These are phyloP conservation scores for Echium plantagineum DNA, from an alignment of 257 asterid species.

Conservation along the genomic window DNA sequence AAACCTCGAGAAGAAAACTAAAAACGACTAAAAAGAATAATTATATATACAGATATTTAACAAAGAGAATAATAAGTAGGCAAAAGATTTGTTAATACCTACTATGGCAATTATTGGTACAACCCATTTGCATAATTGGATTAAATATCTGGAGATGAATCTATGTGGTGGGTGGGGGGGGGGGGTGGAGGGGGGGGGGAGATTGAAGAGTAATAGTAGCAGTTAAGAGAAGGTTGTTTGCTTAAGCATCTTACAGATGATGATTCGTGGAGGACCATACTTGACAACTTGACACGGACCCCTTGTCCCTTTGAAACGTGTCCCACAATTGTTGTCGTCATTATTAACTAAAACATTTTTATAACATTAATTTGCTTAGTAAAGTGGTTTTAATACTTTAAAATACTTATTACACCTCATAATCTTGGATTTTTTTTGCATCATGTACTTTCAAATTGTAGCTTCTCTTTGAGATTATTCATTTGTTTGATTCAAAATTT, in stretches of 20 bases:
- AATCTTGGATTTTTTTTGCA: too few species aligned
- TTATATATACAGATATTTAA: background rate
- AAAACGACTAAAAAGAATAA: too few species aligned
- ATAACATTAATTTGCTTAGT: too few species aligned
- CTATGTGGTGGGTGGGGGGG: background rate
- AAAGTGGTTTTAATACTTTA: too few species aligned
- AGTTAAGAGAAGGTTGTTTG: conserved; percentile 3
- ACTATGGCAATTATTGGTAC: background rate
- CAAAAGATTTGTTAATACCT: too few species aligned
- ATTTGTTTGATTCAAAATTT: too few species aligned
- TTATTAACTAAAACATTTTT: too few species aligned
- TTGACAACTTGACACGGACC: background rate
- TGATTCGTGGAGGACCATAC: conserved; percentile 16
- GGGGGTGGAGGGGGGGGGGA: background rate
- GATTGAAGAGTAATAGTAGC: background rate
- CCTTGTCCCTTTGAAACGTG: background rate
- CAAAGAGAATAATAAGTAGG: too few species aligned
- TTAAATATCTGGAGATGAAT: background rate
- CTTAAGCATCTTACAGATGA: conserved; percentile 14
- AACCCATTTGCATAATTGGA: background rate
- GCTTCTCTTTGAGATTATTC: too few species aligned
- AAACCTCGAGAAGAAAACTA: too few species aligned
- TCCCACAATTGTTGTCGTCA: background rate
- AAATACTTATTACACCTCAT: too few species aligned
- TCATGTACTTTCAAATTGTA: too few species aligned